These are phyloP conservation scores for Rhodotorula kratochvilovae DNA, from an alignment of 768 basidiomycete species.

Conservation along the genomic window DNA sequence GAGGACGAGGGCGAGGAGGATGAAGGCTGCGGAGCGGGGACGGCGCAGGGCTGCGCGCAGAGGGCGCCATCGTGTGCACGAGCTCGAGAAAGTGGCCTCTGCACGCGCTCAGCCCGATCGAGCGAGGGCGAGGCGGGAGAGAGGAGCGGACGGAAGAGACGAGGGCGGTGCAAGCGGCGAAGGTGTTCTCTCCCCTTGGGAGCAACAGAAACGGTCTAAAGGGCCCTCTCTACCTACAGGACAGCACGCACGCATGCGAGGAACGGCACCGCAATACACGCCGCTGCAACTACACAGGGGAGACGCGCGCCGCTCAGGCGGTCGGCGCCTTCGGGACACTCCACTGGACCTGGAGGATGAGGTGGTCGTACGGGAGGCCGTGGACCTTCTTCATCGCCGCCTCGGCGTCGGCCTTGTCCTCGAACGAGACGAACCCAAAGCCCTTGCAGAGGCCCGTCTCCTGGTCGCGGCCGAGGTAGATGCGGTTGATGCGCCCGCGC, in stretches of 20 bases:
- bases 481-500: slow-evolving; percentile 50
- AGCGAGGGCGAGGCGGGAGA: background rate
- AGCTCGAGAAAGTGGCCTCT: background rate
- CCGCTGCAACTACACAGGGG: too few species aligned
- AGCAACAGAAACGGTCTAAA: too few species aligned
- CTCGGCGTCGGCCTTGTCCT: slow-evolving; percentile 71
- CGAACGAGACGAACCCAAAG: slow-evolving; percentile 95
- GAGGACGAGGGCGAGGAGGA: background rate
- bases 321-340: slow-evolving; percentile 25
- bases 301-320: background rate
- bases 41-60: background rate
- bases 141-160: too few species aligned
- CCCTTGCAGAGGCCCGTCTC: slow-evolving; percentile 94
- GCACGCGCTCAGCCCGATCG: too few species aligned
- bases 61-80: too few species aligned
- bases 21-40: background rate
- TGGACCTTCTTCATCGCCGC: slow-evolving; percentile 71
- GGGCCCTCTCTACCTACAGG: too few species aligned
- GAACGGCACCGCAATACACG: too few species aligned
- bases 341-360: slow-evolving; percentile 41
- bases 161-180: too few species aligned
- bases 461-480: slow-evolving; percentile 89
- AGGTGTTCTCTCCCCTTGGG: too few species aligned
- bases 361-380: slow-evolving; percentile 43
- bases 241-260: too few species aligned